These are phyloP conservation scores for Neoboletus brunneissimus DNA, from an alignment of 768 basidiomycete species.

Conservation along the genomic window DNA sequence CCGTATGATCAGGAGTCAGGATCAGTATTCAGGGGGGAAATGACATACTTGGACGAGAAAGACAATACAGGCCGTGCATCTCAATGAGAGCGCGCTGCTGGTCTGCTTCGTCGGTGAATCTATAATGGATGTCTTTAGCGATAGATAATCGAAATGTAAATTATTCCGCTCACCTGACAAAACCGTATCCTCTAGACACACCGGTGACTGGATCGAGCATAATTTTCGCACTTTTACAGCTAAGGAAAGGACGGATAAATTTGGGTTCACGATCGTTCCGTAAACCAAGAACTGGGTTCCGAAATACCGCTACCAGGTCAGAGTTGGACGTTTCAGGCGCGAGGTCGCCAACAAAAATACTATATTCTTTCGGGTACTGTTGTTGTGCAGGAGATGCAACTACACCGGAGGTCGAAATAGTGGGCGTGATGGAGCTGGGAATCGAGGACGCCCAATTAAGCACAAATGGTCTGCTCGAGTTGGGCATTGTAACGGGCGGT, in stretches of 20 bases:
- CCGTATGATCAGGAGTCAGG: constrained; percentile 29
- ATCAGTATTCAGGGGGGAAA: not conserved
- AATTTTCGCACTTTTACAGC: constrained; percentile 94
- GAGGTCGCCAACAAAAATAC: constrained; percentile 92
- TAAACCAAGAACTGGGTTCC: constrained; percentile 83
- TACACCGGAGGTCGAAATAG: constrained; percentile 28
- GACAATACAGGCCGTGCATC: constrained; percentile 89
- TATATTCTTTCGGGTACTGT: constrained; percentile 81
- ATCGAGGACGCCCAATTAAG: constrained; percentile 70
- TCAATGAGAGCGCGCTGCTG: constrained; percentile 87
- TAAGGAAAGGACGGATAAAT: constrained; percentile 83
- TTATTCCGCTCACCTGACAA: constrained; percentile 63
- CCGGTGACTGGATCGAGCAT: constrained; percentile 92
- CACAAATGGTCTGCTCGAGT: constrained; percentile 77
- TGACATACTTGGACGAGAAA: constrained; percentile 79
- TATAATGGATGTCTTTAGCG: constrained; percentile 29
- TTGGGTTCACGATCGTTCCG: constrained; percentile 85
- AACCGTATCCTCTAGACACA: constrained; percentile 87
- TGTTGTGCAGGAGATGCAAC: constrained; percentile 38
- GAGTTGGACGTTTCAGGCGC: constrained; percentile 92
- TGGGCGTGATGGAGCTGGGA: constrained; percentile 34
- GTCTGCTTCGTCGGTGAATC: constrained; percentile 86
- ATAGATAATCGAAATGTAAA: constrained; percentile 5
- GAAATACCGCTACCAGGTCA: constrained; percentile 92
- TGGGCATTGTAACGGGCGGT: constrained; percentile 71